Evolutionary conservation across 148 eudicot genomes (phyloP), one percentile per base, ranked within the genome.

Genomic region (Camellia lanceoleosa): DNA sequence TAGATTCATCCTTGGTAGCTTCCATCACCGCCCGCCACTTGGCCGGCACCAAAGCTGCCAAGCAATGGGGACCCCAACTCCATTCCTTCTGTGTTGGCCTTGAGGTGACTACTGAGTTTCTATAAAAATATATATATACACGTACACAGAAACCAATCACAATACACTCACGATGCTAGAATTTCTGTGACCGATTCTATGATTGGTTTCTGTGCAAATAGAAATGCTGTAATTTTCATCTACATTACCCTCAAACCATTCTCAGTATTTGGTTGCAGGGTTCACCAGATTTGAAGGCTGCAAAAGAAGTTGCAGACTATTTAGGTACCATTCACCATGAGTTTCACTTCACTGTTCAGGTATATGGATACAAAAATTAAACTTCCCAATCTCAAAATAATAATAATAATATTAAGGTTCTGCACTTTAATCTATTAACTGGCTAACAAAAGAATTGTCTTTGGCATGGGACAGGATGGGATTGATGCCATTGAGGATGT

Each of bases 401-500:
- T 5, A 30, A 30, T 30, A 30, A 30, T 30, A 30, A 30, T 30
- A 30, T 30, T 30, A 30, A 30, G 38, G 38, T 30, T 30, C 38
- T 15, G 18, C 58, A 38, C 73, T 7, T 58, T 54, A 18, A 23
- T 23, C 30, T 23, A 23, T 23, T 51, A 51, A 19, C 2, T 71
- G 23, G 23, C 6, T 2, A 13, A 55, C 8, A 18, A 16, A 16
- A 46, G 38, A n/a, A n/a, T 71, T 43, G 16, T 47, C 73, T 59
- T 11, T 75, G 16, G 15, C 0, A 46, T 79, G 49, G 76, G 78
- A 18, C 78, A 94, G 97, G 99, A 96, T 82, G 98, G 97, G 4
- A 92, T 93, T 79, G 99, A 96, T 90, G 99, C 97, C 7, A 90
- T 96, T 80, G 99, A 96, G 43, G 99, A 96, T 83, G 99, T 96